Percentiles rank a stretch among this genome's conserved stretches.
Conservation (phyloP, 2,329 filamentous ascomycete genomes). For the Aspergillus neoniger region DNA sequence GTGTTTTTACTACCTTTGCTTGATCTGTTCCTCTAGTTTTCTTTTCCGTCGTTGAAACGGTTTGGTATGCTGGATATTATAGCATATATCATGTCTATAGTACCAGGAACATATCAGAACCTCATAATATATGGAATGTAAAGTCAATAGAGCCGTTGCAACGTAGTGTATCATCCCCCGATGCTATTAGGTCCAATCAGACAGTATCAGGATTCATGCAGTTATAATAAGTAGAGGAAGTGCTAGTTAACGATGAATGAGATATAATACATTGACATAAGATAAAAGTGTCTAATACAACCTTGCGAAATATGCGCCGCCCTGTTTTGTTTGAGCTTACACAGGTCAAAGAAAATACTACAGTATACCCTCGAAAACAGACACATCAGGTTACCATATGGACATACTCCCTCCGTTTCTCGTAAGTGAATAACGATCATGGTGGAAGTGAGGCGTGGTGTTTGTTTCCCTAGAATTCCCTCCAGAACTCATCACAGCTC, state of each 20-base stretch:
- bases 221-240: neutral
- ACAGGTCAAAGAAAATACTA: constrained; percentile 7
- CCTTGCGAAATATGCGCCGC: constrained; percentile 35
- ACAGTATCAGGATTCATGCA: no score
- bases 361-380: constrained; percentile 20
- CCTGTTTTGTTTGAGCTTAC: constrained; percentile 29
- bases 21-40: neutral
- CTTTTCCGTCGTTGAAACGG: neutral
- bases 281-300: constrained; percentile 24
- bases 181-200: no score
- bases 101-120: neutral
- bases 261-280: constrained; percentile 31
- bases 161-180: no score
- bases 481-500: neutral
- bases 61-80: neutral
- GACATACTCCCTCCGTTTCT: neutral
- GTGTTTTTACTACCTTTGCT: neutral
- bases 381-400: constrained; percentile 11
- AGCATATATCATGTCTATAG: neutral
- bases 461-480: no score
- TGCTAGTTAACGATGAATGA: constrained; percentile 5
- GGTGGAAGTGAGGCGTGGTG: neutral
- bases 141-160: no score
- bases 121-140: no score
- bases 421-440: neutral